These are phyloP conservation scores for Phytopythium chamaehyphon DNA, from an alignment of 352 stramenopile species.

Conservation along the genomic window DNA sequence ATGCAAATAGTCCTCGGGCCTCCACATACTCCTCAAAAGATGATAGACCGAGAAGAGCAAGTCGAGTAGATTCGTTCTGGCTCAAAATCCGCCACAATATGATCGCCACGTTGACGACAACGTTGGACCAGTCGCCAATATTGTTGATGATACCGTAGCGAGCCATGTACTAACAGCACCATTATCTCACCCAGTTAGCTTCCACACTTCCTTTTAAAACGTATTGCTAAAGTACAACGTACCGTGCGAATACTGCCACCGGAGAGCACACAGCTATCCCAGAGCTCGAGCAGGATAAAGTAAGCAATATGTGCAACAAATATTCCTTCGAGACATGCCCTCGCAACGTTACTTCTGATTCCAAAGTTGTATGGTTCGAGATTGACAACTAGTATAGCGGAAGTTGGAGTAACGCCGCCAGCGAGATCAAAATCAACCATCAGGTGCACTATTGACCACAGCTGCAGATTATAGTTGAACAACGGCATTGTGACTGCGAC, in stretches of 20 bases:
- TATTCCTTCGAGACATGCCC: slow-evolving; percentile 36
- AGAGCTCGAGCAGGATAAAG: slow-evolving; percentile 57
- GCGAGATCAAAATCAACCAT: slow-evolving; percentile 56
- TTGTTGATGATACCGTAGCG: slow-evolving; percentile 68
- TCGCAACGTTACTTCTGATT: slow-evolving; percentile 37
- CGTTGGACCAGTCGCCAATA: slow-evolving; percentile 61
- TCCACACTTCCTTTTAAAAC: background rate
- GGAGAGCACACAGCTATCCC: slow-evolving; percentile 61
- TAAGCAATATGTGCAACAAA: slow-evolving; percentile 53
- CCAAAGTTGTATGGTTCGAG: slow-evolving; percentile 69
- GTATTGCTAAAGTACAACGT: slow-evolving; percentile 5
- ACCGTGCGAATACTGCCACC: slow-evolving; percentile 40
- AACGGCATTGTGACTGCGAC: slow-evolving; percentile 52
- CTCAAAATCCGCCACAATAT: slow-evolving; percentile 56
- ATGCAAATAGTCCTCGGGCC: slow-evolving; percentile 37
- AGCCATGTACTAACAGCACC: slow-evolving; percentile 38
- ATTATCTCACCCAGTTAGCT: no score
- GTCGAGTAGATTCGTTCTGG: slow-evolving; percentile 28
- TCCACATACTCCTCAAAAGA: slow-evolving; percentile 61
- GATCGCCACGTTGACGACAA: slow-evolving; percentile 50
- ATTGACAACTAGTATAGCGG: slow-evolving; percentile 48
- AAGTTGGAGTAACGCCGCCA: slow-evolving; percentile 38
- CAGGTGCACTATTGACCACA: slow-evolving; percentile 58
- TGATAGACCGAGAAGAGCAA: slow-evolving; percentile 38
- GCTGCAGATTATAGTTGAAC: slow-evolving; percentile 60